Conservation (phyloP, 2,329 filamentous ascomycete species). For the Aspergillus sp. region DNA sequence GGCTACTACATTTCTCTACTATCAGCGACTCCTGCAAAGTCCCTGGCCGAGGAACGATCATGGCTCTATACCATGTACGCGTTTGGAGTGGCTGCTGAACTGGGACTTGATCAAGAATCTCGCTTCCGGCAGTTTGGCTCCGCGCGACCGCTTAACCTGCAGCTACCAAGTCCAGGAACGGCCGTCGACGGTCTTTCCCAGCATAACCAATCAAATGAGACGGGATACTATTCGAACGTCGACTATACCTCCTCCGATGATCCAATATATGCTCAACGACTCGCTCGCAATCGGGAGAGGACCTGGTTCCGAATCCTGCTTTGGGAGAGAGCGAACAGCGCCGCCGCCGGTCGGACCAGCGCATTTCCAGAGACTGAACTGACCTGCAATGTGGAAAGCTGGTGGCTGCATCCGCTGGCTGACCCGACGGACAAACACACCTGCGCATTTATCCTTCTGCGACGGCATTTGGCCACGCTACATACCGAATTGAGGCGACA, state of each 20-base stretch:
- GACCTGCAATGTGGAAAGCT: constrained; percentile 22
- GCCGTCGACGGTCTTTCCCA: not conserved
- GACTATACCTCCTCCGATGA: not conserved
- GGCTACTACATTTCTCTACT: constrained; percentile 31
- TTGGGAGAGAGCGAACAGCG: constrained; percentile 31
- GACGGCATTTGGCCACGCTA: constrained; percentile 17
- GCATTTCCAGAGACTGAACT: constrained; percentile 29
- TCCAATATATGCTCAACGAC: constrained; percentile 9
- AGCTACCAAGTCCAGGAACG: not conserved
- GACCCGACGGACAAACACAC: constrained; percentile 27
- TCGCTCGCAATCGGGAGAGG: constrained; percentile 26
- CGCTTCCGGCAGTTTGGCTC: not conserved
- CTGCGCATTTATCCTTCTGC: constrained; percentile 26
- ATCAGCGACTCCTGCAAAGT: constrained; percentile 25
- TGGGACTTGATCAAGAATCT: constrained; percentile 23
- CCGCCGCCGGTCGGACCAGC: constrained; percentile 23
- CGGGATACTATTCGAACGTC: not conserved
- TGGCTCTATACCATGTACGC: constrained; percentile 32
- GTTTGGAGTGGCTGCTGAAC: constrained; percentile 24
- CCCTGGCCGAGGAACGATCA: constrained; percentile 23
- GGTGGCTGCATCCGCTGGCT: constrained; percentile 28
- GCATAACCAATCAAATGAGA: not conserved
- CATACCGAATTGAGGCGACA: constrained; percentile 17
- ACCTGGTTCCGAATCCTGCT: constrained; percentile 30
- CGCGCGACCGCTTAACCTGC: not conserved